These are phyloP conservation scores for Posidonia oceanica DNA, from an alignment of 116 monocot genomes.

Conservation along the genomic window DNA sequence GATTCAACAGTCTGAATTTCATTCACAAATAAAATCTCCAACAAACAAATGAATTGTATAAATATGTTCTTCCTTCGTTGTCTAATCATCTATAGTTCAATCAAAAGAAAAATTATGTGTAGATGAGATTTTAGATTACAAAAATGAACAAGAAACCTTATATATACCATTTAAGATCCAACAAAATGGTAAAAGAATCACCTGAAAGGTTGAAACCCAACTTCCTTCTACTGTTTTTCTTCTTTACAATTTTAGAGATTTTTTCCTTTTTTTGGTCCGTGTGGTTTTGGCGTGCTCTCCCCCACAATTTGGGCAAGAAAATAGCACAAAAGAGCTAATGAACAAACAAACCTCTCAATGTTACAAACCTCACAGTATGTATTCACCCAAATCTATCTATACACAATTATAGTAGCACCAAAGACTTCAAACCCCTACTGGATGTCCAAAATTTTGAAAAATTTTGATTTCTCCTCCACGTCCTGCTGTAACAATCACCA, in stretches of 20 bases:
- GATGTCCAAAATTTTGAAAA: conserved; percentile 50
- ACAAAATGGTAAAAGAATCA: neutral
- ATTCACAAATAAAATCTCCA: no score
- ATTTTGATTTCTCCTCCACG: conserved; percentile 39
- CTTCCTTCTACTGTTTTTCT: neutral
- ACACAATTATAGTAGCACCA: neutral
- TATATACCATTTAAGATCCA: no score
- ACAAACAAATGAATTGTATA: no score
- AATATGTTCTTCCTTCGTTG: no score
- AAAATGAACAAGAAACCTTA: no score
- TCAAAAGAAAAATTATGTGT: no score
- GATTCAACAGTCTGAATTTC: no score
- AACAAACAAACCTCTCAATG: neutral
- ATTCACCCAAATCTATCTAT: neutral
- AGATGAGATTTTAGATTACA: no score
- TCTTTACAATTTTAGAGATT: neutral
- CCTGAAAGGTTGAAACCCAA: neutral
- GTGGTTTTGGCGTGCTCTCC: neutral
- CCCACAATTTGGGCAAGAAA: conserved; percentile 2
- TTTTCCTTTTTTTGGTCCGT: neutral
- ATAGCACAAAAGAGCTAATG: neutral
- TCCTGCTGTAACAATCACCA: conserved; percentile 49
- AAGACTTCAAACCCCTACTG: conserved; percentile 17
- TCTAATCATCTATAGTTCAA: no score
- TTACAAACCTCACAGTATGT: neutral